phyloP scores from a whole-genome alignment of 2,329 filamentous ascomycete species.

The Scedosporium boydii region DNA sequence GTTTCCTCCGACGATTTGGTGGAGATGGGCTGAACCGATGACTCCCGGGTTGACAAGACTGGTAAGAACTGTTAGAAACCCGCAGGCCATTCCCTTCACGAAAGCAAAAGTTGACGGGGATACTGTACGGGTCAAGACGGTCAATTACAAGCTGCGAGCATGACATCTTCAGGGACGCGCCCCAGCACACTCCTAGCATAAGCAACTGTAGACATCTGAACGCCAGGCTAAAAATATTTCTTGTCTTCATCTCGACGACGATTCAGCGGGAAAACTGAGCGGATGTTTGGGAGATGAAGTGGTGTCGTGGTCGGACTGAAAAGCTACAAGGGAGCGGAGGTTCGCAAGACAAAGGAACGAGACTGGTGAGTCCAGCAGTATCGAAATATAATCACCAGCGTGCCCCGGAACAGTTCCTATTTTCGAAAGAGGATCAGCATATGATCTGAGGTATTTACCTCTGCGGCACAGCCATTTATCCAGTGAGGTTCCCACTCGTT shows the following conservation, averaged over 20 bases:
- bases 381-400: not conserved
- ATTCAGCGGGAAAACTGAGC: too few species aligned
- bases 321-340: too few species aligned
- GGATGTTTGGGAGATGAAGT: not conserved
- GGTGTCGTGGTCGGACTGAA: not conserved
- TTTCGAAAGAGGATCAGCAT: not conserved
- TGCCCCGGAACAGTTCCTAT: not conserved
- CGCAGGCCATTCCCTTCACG: not conserved
- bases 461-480: not conserved
- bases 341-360: not conserved
- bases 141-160: not conserved
- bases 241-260: not conserved
- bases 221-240: not conserved
- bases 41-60: conserved; percentile 31
- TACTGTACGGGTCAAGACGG: not conserved
- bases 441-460: not conserved
- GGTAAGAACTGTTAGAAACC: not conserved
- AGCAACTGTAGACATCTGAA: not conserved
- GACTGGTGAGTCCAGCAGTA: too few species aligned
- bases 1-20: conserved; percentile 36
- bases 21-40: conserved; percentile 33
- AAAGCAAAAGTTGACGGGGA: not conserved
- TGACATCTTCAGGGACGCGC: not conserved
- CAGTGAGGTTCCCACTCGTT: not conserved
- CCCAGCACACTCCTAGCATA: not conserved